Percentiles rank a stretch among this genome's conserved stretches.
Evolutionary conservation across 805 yeast species (phyloP).

Genomic region (Peterozyma toletana): DNA sequence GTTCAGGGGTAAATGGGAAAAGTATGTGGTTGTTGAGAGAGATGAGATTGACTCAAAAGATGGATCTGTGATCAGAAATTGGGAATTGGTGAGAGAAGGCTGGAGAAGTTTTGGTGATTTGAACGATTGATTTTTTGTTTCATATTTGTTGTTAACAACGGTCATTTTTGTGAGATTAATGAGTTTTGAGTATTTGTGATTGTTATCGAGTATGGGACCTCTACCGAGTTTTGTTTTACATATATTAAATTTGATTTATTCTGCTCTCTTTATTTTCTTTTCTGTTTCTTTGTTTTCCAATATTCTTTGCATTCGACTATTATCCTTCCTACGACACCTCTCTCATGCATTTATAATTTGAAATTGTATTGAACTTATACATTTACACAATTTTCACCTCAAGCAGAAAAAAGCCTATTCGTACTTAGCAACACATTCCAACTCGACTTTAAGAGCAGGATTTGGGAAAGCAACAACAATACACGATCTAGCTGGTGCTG

Average conservation of each 20-base stretch:
- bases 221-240: too few species aligned
- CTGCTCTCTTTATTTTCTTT: too few species aligned
- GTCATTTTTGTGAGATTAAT: too few species aligned
- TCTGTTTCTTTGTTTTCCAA: too few species aligned
- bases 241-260: too few species aligned
- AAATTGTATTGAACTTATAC: background rate
- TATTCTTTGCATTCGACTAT: too few species aligned
- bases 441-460: slow-evolving; percentile 40
- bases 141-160: too few species aligned
- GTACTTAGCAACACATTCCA: slow-evolving; percentile 38
- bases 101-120: slow-evolving; percentile 55
- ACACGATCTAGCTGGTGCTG: slow-evolving; percentile 48
- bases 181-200: too few species aligned
- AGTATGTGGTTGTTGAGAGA: slow-evolving; percentile 61
- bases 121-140: slow-evolving; percentile 10
- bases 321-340: too few species aligned
- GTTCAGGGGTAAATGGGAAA: slow-evolving; percentile 74
- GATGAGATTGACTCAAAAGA: slow-evolving; percentile 13
- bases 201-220: too few species aligned
- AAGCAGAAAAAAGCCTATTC: slow-evolving; percentile 9
- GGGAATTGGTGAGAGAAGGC: slow-evolving; percentile 60
- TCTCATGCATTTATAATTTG: background rate
- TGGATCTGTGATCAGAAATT: slow-evolving; percentile 23
- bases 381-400: background rate
- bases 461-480: slow-evolving; percentile 45